These are phyloP conservation scores for Crithidia thermophila DNA, from an alignment of 208 protist species.

Conservation along the genomic window DNA sequence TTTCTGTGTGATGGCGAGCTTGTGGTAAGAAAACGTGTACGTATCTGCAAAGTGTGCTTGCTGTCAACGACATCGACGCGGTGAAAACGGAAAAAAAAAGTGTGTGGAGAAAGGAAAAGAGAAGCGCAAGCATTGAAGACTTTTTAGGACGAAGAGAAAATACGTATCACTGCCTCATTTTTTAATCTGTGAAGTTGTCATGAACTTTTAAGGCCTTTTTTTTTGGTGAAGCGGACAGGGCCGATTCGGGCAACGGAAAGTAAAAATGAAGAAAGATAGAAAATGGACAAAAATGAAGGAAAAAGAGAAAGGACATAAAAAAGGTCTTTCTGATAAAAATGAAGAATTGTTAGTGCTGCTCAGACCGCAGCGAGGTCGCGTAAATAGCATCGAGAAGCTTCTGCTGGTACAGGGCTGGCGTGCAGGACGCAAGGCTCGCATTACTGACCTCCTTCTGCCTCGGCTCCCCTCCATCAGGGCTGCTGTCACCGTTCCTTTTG, in stretches of 20 bases:
- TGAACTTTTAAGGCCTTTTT: constrained; percentile 10
- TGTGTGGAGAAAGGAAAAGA: neutral
- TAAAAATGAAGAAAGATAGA: neutral
- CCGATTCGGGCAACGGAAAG: neutral
- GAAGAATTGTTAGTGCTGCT: no score
- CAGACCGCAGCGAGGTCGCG: constrained; percentile 13
- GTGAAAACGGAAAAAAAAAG: neutral
- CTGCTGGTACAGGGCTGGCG: constrained; percentile 55
- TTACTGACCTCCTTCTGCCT: neutral
- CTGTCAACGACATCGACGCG: neutral
- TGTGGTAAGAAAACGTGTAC: neutral
- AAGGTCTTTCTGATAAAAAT: no score
- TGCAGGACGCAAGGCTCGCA: no score
- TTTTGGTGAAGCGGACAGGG: neutral
- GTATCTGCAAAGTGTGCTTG: neutral
- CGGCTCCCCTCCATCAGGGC: neutral
- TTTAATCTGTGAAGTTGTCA: no score
- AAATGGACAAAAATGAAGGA: constrained; percentile 22
- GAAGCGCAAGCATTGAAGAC: no score
- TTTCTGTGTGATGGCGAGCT: constrained; percentile 2
- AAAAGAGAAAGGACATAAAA: neutral
- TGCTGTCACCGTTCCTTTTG: no score
- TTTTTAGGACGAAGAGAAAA: no score
- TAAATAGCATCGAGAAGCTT: constrained; percentile 44
- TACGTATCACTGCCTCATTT: no score